Conservation (phyloP, 345 rosid genomes). For the Conringia planisiliqua region DNA sequence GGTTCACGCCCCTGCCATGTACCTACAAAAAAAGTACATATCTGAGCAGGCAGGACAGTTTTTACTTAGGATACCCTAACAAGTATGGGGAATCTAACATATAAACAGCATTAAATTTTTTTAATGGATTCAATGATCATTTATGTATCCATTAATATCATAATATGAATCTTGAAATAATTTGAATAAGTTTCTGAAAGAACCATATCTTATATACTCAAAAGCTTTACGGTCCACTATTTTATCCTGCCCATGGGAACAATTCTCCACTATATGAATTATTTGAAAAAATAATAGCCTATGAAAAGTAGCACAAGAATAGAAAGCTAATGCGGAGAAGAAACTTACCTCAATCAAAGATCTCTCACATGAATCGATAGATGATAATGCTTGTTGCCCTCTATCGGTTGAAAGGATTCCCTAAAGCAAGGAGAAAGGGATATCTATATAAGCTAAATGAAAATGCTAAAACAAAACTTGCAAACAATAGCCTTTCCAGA, state of each 20-base stretch:
- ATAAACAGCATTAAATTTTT: neutral
- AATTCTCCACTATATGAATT: neutral
- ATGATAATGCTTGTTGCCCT: conserved; percentile 64
- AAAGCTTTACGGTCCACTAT: neutral
- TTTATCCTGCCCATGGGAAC: neutral
- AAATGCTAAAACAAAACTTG: neutral
- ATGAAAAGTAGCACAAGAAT: conserved; percentile 5
- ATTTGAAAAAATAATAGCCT: conserved; percentile 6
- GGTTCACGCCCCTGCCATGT: conserved; percentile 73
- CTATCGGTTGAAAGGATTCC: conserved; percentile 94
- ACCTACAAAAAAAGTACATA: conserved; percentile 43
- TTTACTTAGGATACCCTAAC: neutral
- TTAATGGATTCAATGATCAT: neutral
- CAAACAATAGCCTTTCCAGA: conserved; percentile 5
- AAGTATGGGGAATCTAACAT: conserved; percentile 6
- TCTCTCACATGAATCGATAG: conserved; percentile 71
- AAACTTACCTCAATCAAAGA: conserved; percentile 72
- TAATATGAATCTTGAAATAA: neutral
- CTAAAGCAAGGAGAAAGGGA: conserved; percentile 38
- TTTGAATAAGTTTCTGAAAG: neutral
- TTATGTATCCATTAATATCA: neutral
- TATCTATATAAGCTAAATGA: conserved; percentile 5
- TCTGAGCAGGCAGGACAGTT: neutral
- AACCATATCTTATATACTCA: conserved; percentile 10
- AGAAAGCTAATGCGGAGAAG: conserved; percentile 21